A percentile compares a stretch with the other conserved stretches of the same genome.
phyloP scores from a whole-genome alignment of 192 early-diverging fungal species.

The Coemansia sp. region DNA sequence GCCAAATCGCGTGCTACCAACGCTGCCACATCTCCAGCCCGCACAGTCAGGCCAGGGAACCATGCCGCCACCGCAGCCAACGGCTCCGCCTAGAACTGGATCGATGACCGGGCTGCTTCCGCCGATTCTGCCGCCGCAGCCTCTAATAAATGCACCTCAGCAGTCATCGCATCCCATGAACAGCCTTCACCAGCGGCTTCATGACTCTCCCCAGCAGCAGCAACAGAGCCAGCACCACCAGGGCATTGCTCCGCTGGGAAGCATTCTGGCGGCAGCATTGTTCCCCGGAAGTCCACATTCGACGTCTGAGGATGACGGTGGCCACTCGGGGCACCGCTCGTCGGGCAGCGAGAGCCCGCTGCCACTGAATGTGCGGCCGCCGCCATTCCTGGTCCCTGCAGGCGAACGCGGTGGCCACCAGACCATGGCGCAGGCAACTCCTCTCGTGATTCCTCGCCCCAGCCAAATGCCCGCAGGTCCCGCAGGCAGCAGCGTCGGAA shows the following conservation, averaged over 20 bases:
- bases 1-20: conserved; percentile 35
- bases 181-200: conserved; percentile 17
- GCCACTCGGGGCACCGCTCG: conserved; percentile 43
- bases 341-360: conserved; percentile 53
- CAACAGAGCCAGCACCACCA: conserved; percentile 12
- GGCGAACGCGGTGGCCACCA: conserved; percentile 54
- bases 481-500: conserved; percentile 7
- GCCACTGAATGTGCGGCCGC: conserved; percentile 36
- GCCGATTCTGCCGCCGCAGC: conserved; percentile 27
- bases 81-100: conserved; percentile 14
- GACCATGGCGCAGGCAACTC: conserved; percentile 48
- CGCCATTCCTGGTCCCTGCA: conserved; percentile 45
- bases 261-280: conserved; percentile 43
- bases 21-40: conserved; percentile 48
- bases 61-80: conserved; percentile 48
- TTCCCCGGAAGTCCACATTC: conserved; percentile 54
- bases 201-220: conserved; percentile 13
- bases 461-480: conserved; percentile 20
- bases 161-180: conserved; percentile 11
- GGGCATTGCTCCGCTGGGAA: conserved; percentile 39
- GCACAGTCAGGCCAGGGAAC: conserved; percentile 43
- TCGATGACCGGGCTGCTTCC: conserved; percentile 24
- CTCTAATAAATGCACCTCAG: neutral
- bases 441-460: conserved; percentile 47
- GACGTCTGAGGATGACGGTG: conserved; percentile 40